Percentiles rank a stretch among this genome's conserved stretches.
These are phyloP conservation scores for Fusarium sambucinum DNA, from an alignment of 2,329 filamentous ascomycete species.

Conservation along the genomic window DNA sequence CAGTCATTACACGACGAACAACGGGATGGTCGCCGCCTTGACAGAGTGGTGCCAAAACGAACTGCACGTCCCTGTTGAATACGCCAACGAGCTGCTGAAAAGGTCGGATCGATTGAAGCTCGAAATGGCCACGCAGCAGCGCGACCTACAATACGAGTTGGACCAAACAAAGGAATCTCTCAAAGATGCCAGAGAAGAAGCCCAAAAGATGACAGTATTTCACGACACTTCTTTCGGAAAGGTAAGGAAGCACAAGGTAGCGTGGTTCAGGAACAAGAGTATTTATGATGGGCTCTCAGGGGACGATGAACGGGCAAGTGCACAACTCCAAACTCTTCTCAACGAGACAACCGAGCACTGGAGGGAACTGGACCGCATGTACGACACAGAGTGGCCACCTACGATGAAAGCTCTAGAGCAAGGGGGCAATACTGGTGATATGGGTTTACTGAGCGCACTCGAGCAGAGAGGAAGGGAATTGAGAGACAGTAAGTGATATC, in stretches of 20 bases:
- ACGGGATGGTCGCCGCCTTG: constrained; percentile 24
- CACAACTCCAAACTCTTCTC: neutral
- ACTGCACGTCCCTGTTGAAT: constrained; percentile 14
- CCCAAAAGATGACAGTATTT: neutral
- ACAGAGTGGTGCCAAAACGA: constrained; percentile 22
- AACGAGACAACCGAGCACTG: neutral
- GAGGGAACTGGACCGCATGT: neutral
- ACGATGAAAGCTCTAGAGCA: neutral
- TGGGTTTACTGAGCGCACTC: neutral
- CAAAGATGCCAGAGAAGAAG: neutral
- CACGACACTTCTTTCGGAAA: neutral
- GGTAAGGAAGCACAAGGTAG: neutral
- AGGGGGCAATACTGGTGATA: neutral
- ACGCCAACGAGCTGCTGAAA: constrained; percentile 25
- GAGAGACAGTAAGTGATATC: constrained; percentile 8
- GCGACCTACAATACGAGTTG: neutral
- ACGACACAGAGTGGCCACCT: constrained; percentile 10
- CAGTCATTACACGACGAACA: constrained; percentile 13
- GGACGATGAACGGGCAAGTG: neutral
- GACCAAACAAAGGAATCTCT: neutral
- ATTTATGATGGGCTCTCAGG: neutral
- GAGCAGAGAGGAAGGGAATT: neutral
- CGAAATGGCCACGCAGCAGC: constrained; percentile 18
- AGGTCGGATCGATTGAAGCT: constrained; percentile 28
- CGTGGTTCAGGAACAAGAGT: neutral